phyloP scores from a whole-genome alignment of 495 filamentous ascomycete genomes.

The Aspergillus homomorphus region DNA sequence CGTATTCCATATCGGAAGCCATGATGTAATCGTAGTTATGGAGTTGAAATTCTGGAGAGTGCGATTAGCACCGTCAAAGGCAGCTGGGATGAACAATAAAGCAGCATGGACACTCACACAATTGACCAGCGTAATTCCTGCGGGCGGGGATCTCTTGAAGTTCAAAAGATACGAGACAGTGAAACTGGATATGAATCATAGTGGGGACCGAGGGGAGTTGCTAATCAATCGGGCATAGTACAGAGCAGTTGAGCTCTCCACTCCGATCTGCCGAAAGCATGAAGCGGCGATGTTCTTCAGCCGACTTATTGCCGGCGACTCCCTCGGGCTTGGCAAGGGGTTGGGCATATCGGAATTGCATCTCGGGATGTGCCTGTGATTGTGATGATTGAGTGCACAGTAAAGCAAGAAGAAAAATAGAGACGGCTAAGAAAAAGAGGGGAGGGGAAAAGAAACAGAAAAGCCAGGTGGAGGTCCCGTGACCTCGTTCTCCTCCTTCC shows the following conservation, averaged over 20 bases:
- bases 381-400: background rate
- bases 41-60: background rate
- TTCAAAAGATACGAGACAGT: background rate
- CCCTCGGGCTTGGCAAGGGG: background rate
- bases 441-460: background rate
- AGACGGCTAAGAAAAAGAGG: background rate
- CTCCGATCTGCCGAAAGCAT: slow-evolving; percentile 19
- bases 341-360: background rate
- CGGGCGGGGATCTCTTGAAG: too few relatives aligned
- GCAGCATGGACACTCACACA: background rate
- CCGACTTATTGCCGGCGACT: slow-evolving; percentile 18
- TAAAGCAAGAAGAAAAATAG: background rate
- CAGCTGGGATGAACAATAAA: background rate
- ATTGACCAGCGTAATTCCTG: background rate
- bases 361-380: background rate
- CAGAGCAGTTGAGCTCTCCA: slow-evolving; percentile 5
- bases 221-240: background rate
- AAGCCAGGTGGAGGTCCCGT: slow-evolving; percentile 1
- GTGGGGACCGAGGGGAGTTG: background rate
- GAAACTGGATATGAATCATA: background rate
- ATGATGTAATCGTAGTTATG: slow-evolving; percentile 9
- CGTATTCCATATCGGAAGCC: slow-evolving; percentile 39
- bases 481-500: background rate
- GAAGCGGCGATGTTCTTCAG: slow-evolving; percentile 15
- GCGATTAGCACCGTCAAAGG: background rate